Conservation (phyloP, 768 basidiomycete species). For the Boletus sp. region DNA sequence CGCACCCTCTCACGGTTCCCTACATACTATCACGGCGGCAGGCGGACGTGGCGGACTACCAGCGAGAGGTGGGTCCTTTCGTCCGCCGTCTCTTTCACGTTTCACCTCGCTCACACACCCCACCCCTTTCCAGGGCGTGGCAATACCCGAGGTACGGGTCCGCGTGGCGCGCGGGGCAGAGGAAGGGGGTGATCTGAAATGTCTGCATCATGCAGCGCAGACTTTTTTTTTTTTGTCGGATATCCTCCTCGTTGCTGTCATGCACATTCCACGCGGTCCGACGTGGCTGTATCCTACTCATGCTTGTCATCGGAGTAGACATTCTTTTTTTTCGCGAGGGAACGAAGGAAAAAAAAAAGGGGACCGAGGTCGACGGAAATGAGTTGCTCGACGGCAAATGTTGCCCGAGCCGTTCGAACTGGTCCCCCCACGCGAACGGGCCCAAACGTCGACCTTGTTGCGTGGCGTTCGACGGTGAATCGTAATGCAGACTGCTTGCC, state of each 20-base stretch:
- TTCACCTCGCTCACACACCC: not conserved
- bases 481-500: not conserved
- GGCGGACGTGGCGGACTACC: conserved; percentile 40
- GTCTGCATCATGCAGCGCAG: not conserved
- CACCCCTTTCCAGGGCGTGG: conserved; percentile 25
- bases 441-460: not conserved
- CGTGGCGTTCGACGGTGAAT: not conserved
- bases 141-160: conserved; percentile 23
- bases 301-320: not conserved
- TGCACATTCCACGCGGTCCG: not conserved
- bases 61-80: conserved; percentile 35
- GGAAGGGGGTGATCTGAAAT: conserved; percentile 30
- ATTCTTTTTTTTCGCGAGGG: not conserved
- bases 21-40: not conserved
- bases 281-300: conserved; percentile 1
- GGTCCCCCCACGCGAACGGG: not conserved
- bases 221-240: not conserved
- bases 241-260: conserved; percentile 2
- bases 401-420: not conserved
- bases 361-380: not conserved
- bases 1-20: not conserved
- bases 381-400: not conserved
- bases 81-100: not conserved
- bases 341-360: not conserved
- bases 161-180: conserved; percentile 31